Base-by-base conservation (phyloP, 2,329 filamentous ascomycete genomes). In the Davidsoniella australis region DNA sequence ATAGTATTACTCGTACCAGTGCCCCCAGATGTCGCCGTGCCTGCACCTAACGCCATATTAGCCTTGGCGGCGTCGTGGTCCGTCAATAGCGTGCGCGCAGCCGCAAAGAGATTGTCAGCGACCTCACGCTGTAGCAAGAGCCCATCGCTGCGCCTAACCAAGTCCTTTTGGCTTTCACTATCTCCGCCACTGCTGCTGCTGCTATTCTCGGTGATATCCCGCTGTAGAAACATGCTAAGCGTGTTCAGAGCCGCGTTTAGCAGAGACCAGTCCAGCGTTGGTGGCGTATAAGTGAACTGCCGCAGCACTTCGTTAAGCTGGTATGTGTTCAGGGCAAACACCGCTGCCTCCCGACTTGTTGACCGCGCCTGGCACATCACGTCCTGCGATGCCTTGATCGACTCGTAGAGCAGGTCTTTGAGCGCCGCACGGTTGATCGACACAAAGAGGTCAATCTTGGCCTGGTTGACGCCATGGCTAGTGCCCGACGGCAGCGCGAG, bases 271-370 rank as follows among this genome's bases (percentile, higher is more conserved):
- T 72, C 68, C 12, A 73, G 64, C 33, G 67, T 64, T 0, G 63
- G 57, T 3, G 65, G 63, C 2, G 62, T 59, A 9, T 63, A 61
- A 9, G 68, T 63, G 39, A 76, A 69, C 18, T 66, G 67, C 9
- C 62, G 66, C 45, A 76, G 74, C 8, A 75, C 59, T 41, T 70
- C 67, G 45, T 72, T 67, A 23, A 78, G 58, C 57, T 74, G 73
- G 36, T 61, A 63, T 2, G 63, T 65, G 49, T 69, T 76, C 26
- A 76, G 56, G 12, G 66, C 69, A 52, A 70, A 70, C 2, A 68
- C 68, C 5, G 68, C 69, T 14, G 67, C 62, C 49, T 64, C 64
- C 6, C 76, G 61, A 33, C 8, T 33, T 12, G 8, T 33, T 20
- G 69, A 65, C 12, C 60, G 58, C 0, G 71, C 65, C 36, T 68